phyloP scores from a whole-genome alignment of 805 yeast species.

The Pichia nanzhaoensis region DNA sequence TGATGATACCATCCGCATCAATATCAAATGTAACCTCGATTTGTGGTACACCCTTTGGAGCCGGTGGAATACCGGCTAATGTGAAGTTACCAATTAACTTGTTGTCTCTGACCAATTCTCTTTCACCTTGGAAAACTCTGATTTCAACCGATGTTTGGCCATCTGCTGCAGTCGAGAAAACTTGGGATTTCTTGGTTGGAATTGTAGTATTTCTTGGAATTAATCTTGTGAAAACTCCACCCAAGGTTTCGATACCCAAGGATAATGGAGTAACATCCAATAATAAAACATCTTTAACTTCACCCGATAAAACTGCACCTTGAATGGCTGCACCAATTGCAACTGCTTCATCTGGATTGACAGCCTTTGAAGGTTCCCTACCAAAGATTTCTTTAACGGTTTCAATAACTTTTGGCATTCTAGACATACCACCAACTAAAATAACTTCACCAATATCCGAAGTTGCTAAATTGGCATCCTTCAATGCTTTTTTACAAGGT shows the following conservation, averaged over 20 bases:
- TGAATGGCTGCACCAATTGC: conserved; percentile 88
- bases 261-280: conserved; percentile 84
- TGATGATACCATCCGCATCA: conserved; percentile 89
- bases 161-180: conserved; percentile 92
- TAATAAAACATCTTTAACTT: conserved; percentile 67
- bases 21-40: conserved; percentile 92
- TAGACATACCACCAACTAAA: conserved; percentile 83
- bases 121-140: conserved; percentile 98
- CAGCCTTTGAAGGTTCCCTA: conserved; percentile 61
- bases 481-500: conserved; percentile 67
- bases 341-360: conserved; percentile 91
- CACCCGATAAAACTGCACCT: conserved; percentile 81
- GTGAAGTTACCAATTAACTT: conserved; percentile 96
- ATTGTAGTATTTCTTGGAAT: conserved; percentile 92
- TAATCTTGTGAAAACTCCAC: conserved; percentile 93
- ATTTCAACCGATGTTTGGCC: conserved; percentile 96
- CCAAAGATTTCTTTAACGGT: conserved; percentile 54
- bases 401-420: conserved; percentile 75
- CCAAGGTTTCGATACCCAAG: conserved; percentile 95
- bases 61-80: conserved; percentile 90
- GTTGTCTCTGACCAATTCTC: conserved; percentile 97
- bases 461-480: conserved; percentile 63
- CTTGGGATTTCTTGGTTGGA: conserved; percentile 94
- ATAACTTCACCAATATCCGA: conserved; percentile 69
- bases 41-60: conserved; percentile 92